Conservation (phyloP, 2,329 filamentous ascomycete species). For the Botrytis medusae region DNA sequence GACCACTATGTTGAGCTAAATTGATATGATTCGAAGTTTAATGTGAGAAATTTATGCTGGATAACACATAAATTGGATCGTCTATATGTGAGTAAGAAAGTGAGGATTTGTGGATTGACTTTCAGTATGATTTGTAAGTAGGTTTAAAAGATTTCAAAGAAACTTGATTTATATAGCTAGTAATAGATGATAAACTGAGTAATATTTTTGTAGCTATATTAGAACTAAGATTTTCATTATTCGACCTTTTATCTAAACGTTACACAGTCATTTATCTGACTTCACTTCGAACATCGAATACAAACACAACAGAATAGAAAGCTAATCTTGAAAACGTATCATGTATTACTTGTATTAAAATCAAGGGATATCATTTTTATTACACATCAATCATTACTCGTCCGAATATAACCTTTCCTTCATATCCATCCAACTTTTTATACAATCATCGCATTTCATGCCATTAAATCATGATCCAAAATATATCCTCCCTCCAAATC, state of each 20-base stretch:
- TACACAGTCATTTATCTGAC: background rate
- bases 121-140: too few species aligned
- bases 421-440: background rate
- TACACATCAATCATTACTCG: conserved; percentile 15
- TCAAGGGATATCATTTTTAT: conserved; percentile 13
- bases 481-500: background rate
- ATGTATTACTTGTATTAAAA: background rate
- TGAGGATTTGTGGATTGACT: too few species aligned
- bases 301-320: background rate
- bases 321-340: background rate
- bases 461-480: background rate
- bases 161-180: too few species aligned
- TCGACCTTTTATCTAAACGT: too few species aligned
- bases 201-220: too few species aligned
- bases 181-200: too few species aligned
- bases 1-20: background rate
- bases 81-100: background rate
- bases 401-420: background rate
- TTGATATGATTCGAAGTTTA: background rate
- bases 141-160: too few species aligned
- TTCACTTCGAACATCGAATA: background rate
- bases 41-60: background rate
- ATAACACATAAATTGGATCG: background rate
- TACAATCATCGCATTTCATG: conserved; percentile 1
- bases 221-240: background rate